phyloP scores from a whole-genome alignment of 805 yeast genomes.

The Pichia californica region DNA sequence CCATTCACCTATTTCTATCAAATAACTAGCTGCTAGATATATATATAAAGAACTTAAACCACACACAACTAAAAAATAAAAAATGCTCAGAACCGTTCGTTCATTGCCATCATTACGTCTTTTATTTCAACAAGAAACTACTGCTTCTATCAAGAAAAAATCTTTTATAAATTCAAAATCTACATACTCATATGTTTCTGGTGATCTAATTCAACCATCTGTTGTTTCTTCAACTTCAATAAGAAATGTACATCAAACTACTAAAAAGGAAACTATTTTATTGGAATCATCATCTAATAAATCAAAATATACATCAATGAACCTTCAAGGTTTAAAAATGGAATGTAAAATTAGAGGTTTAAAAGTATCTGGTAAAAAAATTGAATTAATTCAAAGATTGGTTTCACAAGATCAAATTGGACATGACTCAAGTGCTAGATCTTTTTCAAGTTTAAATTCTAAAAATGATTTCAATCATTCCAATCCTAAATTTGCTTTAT shows the following conservation, averaged over 20 bases:
- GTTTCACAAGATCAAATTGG: conserved; percentile 10
- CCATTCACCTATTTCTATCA: not conserved
- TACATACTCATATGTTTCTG: conserved; percentile 5
- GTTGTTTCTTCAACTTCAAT: not conserved
- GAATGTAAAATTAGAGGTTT: conserved; percentile 58
- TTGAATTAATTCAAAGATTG: conserved; percentile 43
- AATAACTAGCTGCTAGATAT: no score
- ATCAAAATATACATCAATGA: conserved; percentile 35
- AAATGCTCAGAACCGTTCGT: conserved; percentile 30
- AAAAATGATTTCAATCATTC: not conserved
- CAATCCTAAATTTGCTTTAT: not conserved
- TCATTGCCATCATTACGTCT: conserved; percentile 29
- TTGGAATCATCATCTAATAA: conserved; percentile 19
- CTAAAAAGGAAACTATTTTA: conserved; percentile 27
- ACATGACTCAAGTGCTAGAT: conserved; percentile 7
- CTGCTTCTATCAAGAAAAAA: conserved; percentile 10
- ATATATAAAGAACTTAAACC: no score
- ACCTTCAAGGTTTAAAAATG: conserved; percentile 45
- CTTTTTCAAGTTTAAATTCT: not conserved
- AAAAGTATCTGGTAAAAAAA: conserved; percentile 54
- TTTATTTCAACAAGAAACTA: conserved; percentile 22
- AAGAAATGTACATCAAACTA: conserved; percentile 31
- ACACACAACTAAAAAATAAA: no score
- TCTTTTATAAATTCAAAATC: not conserved
- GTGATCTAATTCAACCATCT: conserved; percentile 15